Conservation (phyloP, 2,329 filamentous ascomycete species). For the Magnaporthales sp. region DNA sequence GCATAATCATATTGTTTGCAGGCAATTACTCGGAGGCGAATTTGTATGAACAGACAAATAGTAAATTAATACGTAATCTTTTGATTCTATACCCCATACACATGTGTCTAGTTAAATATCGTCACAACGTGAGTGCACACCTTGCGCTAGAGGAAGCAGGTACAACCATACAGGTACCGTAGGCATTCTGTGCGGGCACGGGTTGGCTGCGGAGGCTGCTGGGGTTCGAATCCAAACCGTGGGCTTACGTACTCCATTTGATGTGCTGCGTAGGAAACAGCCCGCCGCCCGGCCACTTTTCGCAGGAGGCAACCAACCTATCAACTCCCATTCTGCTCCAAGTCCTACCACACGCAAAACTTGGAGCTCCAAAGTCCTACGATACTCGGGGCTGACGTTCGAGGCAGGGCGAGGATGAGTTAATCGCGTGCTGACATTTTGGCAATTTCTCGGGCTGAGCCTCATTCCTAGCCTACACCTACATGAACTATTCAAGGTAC, state of each 20-base stretch:
- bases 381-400: neutral
- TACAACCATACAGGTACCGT: neutral
- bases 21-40: neutral
- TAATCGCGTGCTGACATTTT: neutral
- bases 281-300: neutral
- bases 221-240: neutral
- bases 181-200: neutral
- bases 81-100: neutral
- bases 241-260: neutral
- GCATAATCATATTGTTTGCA: neutral
- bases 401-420: neutral
- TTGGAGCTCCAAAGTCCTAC: neutral
- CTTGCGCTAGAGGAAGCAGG: neutral
- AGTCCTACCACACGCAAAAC: neutral
- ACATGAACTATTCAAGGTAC: neutral
- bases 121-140: neutral
- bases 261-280: neutral
- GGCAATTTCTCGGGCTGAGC: neutral
- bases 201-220: neutral
- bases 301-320: neutral
- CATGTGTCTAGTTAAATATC: neutral
- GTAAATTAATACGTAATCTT: neutral
- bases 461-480: neutral
- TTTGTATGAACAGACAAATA: neutral
- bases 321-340: neutral